Evolutionary conservation across 2,329 filamentous ascomycete species (phyloP).

Genomic region (Lachnellula suecica): DNA sequence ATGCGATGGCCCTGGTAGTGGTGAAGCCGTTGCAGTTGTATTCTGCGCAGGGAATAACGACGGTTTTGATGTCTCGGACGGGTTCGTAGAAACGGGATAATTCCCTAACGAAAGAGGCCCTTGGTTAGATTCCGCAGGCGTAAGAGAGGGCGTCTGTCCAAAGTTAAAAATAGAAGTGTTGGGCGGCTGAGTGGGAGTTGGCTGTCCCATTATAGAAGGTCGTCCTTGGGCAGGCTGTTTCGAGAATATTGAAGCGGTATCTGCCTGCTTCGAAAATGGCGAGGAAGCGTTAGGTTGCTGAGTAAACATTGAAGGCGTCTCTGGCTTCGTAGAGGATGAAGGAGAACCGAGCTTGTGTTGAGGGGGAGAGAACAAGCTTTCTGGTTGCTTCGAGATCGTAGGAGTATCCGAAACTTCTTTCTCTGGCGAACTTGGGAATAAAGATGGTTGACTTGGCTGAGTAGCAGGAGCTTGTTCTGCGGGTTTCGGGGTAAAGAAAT

Average conservation of each 20-base stretch:
- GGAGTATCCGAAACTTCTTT: background rate
- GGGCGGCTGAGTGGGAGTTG: background rate
- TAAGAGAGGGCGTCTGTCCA: background rate
- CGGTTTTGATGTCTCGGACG: conserved; percentile 3
- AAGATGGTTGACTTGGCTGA: background rate
- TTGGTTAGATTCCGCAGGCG: background rate
- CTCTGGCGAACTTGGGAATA: background rate
- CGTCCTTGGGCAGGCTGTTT: background rate
- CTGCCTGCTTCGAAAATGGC: background rate
- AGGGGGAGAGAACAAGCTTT: background rate
- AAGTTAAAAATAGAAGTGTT: background rate
- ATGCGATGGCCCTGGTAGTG: background rate
- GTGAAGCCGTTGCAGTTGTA: background rate
- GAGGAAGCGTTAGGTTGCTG: background rate
- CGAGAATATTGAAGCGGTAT: conserved; percentile 2
- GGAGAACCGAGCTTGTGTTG: background rate
- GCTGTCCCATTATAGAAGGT: background rate
- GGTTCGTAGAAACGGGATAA: background rate
- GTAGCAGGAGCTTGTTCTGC: background rate
- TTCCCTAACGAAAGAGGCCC: background rate
- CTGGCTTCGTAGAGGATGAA: background rate
- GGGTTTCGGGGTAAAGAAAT: conserved; percentile 4
- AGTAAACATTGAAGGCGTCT: background rate
- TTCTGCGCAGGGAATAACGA: background rate
- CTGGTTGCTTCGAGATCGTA: background rate